phyloP scores from a whole-genome alignment of 306 rosid genomes.

The Casuarina equisetifolia region DNA sequence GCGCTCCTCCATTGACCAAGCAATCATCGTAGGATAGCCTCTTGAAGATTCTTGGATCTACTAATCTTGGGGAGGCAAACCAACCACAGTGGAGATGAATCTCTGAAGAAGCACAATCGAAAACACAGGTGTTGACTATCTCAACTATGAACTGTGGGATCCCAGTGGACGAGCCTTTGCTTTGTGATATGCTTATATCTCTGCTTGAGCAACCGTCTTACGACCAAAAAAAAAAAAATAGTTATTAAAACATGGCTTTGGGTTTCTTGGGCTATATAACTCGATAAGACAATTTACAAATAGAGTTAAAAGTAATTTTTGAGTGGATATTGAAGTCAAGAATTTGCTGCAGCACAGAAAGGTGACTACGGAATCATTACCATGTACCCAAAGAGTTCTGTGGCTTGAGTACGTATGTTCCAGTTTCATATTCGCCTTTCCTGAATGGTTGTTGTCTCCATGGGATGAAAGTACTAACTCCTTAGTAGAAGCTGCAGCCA shows the following conservation, averaged over 20 bases:
- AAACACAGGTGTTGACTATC: conserved; percentile 63
- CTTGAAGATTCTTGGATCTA: conserved; percentile 57
- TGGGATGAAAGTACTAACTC: conserved; percentile 18
- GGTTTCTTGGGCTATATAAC: neutral
- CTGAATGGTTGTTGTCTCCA: conserved; percentile 37
- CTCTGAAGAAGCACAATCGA: conserved; percentile 53
- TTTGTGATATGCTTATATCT: conserved; percentile 70
- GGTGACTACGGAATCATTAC: conserved; percentile 18
- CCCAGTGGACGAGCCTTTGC: conserved; percentile 48
- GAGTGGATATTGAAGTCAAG: neutral
- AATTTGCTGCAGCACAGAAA: too few species aligned
- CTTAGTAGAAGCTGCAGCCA: conserved; percentile 25
- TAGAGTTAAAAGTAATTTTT: neutral
- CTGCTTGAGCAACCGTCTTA: conserved; percentile 49
- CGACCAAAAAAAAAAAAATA: neutral
- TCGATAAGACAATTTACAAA: neutral
- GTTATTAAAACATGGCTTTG: neutral
- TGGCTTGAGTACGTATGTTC: conserved; percentile 28
- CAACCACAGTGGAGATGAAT: conserved; percentile 71
- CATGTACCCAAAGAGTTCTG: conserved; percentile 39
- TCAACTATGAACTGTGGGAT: conserved; percentile 63
- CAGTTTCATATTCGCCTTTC: conserved; percentile 21
- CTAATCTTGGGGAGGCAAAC: conserved; percentile 68
- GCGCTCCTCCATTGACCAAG: conserved; percentile 62
- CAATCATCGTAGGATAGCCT: conserved; percentile 65